Percentiles rank a stretch among this genome's conserved stretches.
Evolutionary conservation across 495 filamentous ascomycete species (phyloP).

Genomic region (Lophiostoma macrostomum): DNA sequence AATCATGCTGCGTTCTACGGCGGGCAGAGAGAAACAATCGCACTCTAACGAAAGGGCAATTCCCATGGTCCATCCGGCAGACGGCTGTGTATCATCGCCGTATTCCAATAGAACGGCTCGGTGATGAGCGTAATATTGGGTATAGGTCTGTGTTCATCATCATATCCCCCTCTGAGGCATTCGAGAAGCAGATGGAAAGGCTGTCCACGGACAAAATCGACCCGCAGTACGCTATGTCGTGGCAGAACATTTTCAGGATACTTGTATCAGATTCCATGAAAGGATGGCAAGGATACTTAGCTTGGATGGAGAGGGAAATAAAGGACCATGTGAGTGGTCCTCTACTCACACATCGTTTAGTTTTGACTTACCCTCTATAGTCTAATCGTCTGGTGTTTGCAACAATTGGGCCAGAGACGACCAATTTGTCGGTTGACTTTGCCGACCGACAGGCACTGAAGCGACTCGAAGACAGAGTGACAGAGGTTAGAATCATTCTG

Average conservation of each 20-base stretch:
- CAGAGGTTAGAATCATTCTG: constrained; percentile 19
- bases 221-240: background rate
- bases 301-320: constrained; percentile 20
- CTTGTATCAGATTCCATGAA: constrained; percentile 15
- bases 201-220: background rate
- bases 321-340: constrained; percentile 12
- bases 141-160: constrained; percentile 33
- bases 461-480: constrained; percentile 16
- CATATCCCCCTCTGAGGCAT: constrained; percentile 35
- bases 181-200: constrained; percentile 15
- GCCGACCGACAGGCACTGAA: constrained; percentile 23
- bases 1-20: constrained; percentile 35
- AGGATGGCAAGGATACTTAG: constrained; percentile 21
- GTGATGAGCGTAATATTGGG: constrained; percentile 34
- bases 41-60: constrained; percentile 8
- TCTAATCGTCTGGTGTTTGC: constrained; percentile 19
- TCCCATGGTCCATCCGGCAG: constrained; percentile 40
- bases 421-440: constrained; percentile 11
- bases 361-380: background rate
- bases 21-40: constrained; percentile 35
- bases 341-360: constrained; percentile 1
- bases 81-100: constrained; percentile 36
- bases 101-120: constrained; percentile 14
- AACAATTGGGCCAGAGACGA: constrained; percentile 1
- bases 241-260: constrained; percentile 6